Conservation (phyloP, 176 grass and related monocot genomes). For the Musa beccarii region DNA sequence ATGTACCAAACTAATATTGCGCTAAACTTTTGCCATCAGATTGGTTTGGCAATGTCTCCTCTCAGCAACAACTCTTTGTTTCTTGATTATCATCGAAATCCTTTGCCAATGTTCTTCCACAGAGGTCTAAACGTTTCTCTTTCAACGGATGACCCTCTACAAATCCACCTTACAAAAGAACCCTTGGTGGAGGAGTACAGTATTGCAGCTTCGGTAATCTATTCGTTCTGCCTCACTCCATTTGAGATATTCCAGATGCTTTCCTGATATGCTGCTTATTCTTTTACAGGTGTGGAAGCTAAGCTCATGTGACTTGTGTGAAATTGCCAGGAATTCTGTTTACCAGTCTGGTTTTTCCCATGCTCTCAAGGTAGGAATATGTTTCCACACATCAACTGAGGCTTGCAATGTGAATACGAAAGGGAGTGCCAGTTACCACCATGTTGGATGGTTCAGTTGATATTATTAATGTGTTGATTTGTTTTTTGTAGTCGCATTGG, state of each 20-base stretch:
- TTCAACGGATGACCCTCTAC: constrained; percentile 82
- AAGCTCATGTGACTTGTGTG: constrained; percentile 79
- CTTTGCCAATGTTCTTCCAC: constrained; percentile 73
- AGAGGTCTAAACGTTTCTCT: constrained; percentile 91
- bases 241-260: neutral
- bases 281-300: constrained; percentile 78
- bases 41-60: constrained; percentile 97
- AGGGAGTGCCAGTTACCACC: neutral
- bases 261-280: constrained; percentile 10
- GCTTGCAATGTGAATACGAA: too few relatives aligned
- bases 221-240: neutral
- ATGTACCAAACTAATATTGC: constrained; percentile 15
- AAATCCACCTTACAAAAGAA: constrained; percentile 97
- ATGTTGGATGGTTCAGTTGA: neutral
- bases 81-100: constrained; percentile 91
- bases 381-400: neutral
- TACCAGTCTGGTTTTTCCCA: constrained; percentile 93
- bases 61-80: constrained; percentile 93
- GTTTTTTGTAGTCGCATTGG: constrained; percentile 64
- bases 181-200: constrained; percentile 98
- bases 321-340: constrained; percentile 89
- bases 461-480: neutral
- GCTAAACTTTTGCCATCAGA: constrained; percentile 38
- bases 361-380: constrained; percentile 52
- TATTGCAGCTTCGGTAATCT: constrained; percentile 74